Percentiles rank a stretch among this genome's conserved stretches.
Evolutionary conservation across 208 protist species (phyloP).

Genomic region (Trypanosoma cruzi): DNA sequence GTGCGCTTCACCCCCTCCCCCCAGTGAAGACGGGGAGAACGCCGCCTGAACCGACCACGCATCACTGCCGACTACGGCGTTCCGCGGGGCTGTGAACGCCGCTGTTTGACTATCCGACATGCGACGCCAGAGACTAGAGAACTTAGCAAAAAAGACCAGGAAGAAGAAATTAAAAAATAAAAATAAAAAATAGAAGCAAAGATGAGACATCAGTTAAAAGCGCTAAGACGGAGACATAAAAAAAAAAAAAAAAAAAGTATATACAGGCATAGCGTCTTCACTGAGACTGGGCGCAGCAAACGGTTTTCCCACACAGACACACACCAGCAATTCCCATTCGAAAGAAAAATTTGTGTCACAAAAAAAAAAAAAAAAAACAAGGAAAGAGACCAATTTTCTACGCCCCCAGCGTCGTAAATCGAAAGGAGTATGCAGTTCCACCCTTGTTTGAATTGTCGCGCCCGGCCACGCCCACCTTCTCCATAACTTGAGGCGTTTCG

Average conservation of each 20-base stretch:
- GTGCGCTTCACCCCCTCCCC: neutral
- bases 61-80: neutral
- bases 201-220: neutral
- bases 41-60: neutral
- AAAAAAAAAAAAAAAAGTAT: too few species aligned
- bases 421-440: conserved; percentile 1
- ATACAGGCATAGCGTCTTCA: too few species aligned
- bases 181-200: conserved; percentile 17
- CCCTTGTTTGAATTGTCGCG: neutral
- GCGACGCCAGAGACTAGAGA: neutral
- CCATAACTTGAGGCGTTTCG: neutral
- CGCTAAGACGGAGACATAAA: too few species aligned
- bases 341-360: conserved; percentile 8
- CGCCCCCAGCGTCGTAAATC: conserved; percentile 23
- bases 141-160: neutral
- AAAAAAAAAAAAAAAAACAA: neutral
- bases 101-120: neutral
- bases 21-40: neutral
- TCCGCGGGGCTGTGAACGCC: neutral
- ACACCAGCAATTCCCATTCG: neutral
- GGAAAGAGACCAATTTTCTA: conserved; percentile 12
- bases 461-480: neutral
- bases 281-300: too few species aligned
- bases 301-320: neutral
- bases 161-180: conserved; percentile 13